Conservation (phyloP, 1,284 basidiomycete species). For the Rugosomyces carneus region DNA sequence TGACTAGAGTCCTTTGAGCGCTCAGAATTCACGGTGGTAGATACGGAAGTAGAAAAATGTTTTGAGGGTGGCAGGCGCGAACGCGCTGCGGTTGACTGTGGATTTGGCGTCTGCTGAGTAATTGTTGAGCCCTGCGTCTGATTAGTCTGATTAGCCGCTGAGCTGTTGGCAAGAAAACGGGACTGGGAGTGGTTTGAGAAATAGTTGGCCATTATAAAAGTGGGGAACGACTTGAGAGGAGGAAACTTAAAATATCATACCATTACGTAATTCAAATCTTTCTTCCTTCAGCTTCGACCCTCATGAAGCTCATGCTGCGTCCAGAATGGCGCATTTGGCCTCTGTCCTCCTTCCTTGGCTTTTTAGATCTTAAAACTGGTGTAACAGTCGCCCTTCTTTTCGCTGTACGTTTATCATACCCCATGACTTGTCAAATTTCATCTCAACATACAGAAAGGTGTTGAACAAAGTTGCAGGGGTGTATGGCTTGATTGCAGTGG, state of each 20-base stretch:
- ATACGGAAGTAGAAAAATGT: constrained; percentile 69
- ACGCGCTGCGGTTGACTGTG: constrained; percentile 24
- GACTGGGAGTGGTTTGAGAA: constrained; percentile 78
- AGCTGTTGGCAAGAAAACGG: constrained; percentile 53
- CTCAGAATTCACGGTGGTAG: constrained; percentile 30
- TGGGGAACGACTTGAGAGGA: constrained; percentile 16
- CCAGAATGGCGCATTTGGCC: constrained; percentile 78
- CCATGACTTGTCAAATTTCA: background rate
- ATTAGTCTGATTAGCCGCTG: constrained; percentile 18
- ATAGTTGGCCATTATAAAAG: constrained; percentile 44
- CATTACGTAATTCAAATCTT: constrained; percentile 22
- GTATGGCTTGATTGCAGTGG: constrained; percentile 90
- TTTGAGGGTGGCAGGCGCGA: constrained; percentile 53
- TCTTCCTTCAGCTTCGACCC: constrained; percentile 13
- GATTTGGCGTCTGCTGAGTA: constrained; percentile 12
- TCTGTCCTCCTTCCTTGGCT: constrained; percentile 73
- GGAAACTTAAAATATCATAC: constrained; percentile 13
- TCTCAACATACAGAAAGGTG: constrained; percentile 42
- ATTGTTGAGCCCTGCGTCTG: constrained; percentile 13
- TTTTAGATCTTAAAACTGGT: constrained; percentile 87
- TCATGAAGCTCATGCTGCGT: constrained; percentile 74
- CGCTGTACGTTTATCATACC: constrained; percentile 48
- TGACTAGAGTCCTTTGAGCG: constrained; percentile 38
- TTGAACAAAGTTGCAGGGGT: constrained; percentile 98
- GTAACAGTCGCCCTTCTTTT: constrained; percentile 83